These are phyloP conservation scores for Calvatia gigantea DNA, from an alignment of 768 basidiomycete species.

Conservation along the genomic window DNA sequence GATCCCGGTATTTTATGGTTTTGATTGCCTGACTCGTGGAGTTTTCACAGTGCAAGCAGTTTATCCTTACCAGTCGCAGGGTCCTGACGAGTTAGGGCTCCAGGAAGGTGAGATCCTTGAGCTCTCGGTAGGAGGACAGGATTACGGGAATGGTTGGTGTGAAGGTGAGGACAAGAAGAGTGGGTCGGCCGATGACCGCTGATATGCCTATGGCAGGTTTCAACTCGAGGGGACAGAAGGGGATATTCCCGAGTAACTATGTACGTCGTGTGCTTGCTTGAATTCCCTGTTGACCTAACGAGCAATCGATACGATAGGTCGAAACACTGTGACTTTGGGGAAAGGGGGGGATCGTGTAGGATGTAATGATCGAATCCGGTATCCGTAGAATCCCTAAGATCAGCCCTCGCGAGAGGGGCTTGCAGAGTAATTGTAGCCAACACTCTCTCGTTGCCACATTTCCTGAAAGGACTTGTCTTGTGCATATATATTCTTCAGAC, in stretches of 20 bases:
- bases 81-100: constrained; percentile 65
- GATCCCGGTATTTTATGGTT: constrained; percentile 1
- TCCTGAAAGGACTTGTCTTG: background rate
- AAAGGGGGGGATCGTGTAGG: background rate
- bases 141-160: constrained; percentile 83
- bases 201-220: constrained; percentile 43
- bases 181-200: constrained; percentile 1
- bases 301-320: constrained; percentile 8
- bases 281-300: constrained; percentile 1
- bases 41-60: constrained; percentile 66
- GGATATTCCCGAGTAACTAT: constrained; percentile 88
- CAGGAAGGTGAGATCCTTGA: constrained; percentile 59
- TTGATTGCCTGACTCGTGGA: constrained; percentile 8
- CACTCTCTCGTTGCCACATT: background rate
- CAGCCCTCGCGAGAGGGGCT: background rate
- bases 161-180: constrained; percentile 51
- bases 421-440: background rate
- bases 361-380: constrained; percentile 1
- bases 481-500: background rate
- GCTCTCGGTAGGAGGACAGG: constrained; percentile 63
- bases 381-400: background rate
- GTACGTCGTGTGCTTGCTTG: constrained; percentile 41
- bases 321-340: constrained; percentile 3
- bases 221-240: constrained; percentile 56
- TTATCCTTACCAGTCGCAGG: constrained; percentile 75